Evolutionary conservation across 179 eudicot species (phyloP).

Genomic region (Sideroxylon spinosum): DNA sequence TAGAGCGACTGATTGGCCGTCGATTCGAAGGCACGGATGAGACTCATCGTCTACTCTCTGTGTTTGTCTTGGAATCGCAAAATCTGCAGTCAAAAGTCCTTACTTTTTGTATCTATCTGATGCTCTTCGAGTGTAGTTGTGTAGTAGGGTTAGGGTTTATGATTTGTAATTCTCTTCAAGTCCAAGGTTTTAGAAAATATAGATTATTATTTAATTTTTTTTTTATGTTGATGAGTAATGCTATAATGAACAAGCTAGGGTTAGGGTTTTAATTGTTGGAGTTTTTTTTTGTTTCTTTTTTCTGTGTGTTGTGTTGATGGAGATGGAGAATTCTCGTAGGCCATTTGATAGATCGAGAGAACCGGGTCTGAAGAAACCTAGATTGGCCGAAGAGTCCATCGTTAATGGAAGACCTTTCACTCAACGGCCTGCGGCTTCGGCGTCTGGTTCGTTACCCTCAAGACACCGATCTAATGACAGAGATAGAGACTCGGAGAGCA

Average conservation of each 20-base stretch:
- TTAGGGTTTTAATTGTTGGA: slow-evolving; percentile 11
- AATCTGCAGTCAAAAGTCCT: background rate
- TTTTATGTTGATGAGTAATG: background rate
- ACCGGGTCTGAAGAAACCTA: slow-evolving; percentile 56
- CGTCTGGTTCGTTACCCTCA: slow-evolving; percentile 8
- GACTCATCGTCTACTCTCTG: background rate
- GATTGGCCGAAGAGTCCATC: slow-evolving; percentile 43
- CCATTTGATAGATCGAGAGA: slow-evolving; percentile 68
- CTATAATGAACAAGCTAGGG: background rate
- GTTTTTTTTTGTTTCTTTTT: background rate
- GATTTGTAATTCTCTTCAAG: background rate
- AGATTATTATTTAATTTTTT: background rate
- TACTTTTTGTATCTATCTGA: background rate
- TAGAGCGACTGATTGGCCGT: background rate
- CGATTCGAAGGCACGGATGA: background rate
- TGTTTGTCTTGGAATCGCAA: too few species aligned
- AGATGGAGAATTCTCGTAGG: slow-evolving; percentile 82
- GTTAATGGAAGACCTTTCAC: slow-evolving; percentile 21
- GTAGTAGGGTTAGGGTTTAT: slow-evolving; percentile 5
- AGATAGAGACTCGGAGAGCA: slow-evolving; percentile 38
- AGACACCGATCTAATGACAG: slow-evolving; percentile 33
- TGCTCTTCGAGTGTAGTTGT: background rate
- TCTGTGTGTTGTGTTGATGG: slow-evolving; percentile 28
- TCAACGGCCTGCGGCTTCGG: slow-evolving; percentile 25
- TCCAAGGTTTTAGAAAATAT: background rate